Evolutionary conservation across 768 basidiomycete species (phyloP), one percentile per base, ranked within the genome.

Genomic region (Ephemerocybe angulata): DNA sequence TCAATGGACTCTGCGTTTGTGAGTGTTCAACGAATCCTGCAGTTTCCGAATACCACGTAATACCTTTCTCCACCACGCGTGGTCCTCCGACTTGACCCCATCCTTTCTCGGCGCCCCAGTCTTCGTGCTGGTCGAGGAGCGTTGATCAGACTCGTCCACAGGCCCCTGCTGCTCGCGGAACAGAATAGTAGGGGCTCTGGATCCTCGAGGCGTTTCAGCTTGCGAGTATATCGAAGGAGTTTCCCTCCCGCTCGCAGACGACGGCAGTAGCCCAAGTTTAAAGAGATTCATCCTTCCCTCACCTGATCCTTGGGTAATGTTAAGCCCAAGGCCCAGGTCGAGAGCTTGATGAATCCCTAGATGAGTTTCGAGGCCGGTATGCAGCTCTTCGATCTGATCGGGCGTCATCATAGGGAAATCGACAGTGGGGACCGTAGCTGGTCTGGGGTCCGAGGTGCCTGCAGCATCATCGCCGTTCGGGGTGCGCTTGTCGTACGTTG

Each of bases 141-240:
- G 58, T 21, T 62, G 63, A 40, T 64, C 60, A 2, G 59, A 51
- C 17, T 31, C 35, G n/a, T 28, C 33, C 24, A 38, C 33, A n/a
- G 17, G 49, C 1, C 25, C 25, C 21, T 22, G 35, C n/a, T 30
- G 38, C n/a, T 54, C 50, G 11, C 53, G 52, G 21, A 54, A 50
- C 21, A 44, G 17, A 19, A 50, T 42, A 2, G 46, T 55, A 15
- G 31, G 58, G n/a, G 67, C 66, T 15, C 63, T 64, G 4, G 72
- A 70, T 3, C 56, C 58, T 4, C 60, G 67, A 1, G 65, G 64
- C 1, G 69, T 72, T 1, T 61, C 64, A 2, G 67, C 63, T n/a
- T 70, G 68, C 0, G 70, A 70, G 5, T 73, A 72, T 59, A 76
- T 64, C 0, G 72, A 73, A 2, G 73, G 73, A 0, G 75, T 69